Evolutionary conservation across 2,329 filamentous ascomycete genomes (phyloP), one percentile per base, ranked within the genome.

Genomic region (Aspergillus hortae): DNA sequence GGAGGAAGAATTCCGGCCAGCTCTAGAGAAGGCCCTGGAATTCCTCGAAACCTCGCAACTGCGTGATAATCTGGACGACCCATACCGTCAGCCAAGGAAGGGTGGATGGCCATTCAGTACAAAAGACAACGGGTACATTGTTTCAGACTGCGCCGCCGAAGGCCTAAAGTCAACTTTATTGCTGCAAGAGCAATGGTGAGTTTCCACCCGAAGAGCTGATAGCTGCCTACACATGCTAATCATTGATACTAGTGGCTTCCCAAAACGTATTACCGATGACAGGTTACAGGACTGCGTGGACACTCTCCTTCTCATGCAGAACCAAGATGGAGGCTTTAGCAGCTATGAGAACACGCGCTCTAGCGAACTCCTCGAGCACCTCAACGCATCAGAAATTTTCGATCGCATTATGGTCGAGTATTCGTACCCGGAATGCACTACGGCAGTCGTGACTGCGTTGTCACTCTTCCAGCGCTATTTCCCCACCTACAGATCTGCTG

Each of bases 331-430:
- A 3, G 54, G 54, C 1, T 56, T 43, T n/a, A 40, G 32, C 14
- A 49, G 44, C 21, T 56, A 49, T 14, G 54, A 56, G 5, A 49
- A 27, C 2, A 52, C 45, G 5, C 42, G 44, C 4, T 48, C 48
- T 1, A 44, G 48, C 1, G 7, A 25, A 2, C 50, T 44, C 6
- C 19, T 56, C 4, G 54, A 56, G 17, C 25, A 44, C 4, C 19
- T 56, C 23, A 56, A 56, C 15, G 49, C 45, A 2, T 46, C 54
- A 1, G 52, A 56, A n/a, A 30, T 56, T 1, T 56, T 54, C 17
- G 54, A 46, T 1, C 52, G 44, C 3, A 46, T 52, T 4, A 54
- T 56, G 55, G 38, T 50, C 4, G 55, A 55, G 35, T 50, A 56
- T 14, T 44, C 49, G 6, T 56, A 52, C 23, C 36, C 38, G 0